Base-by-base conservation (phyloP, 2,329 filamentous ascomycete genomes). In the Fusarium verticillioides region DNA sequence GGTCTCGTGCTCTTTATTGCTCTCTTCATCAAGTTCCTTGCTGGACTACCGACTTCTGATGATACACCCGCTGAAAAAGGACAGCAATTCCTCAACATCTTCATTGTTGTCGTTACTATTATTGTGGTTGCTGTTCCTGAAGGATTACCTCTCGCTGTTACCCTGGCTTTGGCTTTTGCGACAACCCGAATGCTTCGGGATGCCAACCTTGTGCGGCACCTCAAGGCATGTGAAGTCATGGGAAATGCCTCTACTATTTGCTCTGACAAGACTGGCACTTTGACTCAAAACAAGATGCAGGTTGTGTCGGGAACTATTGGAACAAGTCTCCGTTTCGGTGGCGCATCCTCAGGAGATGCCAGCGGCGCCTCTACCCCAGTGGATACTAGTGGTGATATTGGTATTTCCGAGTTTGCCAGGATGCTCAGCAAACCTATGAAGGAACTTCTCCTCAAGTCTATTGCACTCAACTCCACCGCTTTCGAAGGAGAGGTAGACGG, bases 11-110 rank as follows among this genome's bases (percentile, higher is more conserved):
- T 97, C 52, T 97, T 98, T 83, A 87, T 96, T 52, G 92, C 97
- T 50, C 87, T 97, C 19, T 90, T 97, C 78, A 95, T 97, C 83
- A 89, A 94, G 77, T 98, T 97, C 79, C 85, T 96, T 15, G 94
- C 91, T 53, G 84, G 89, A 18, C 87, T 97, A 7, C 85, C 86
- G 81, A 72, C 71, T 23, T 85, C 89, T 65, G 72, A 78, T 7
- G 83, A 83, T 4, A 87, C 87, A 0, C 87, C 94, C 7, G 91
- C 93, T 6, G 81, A 90, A 60, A 97, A 97, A 83, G 95, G 93
- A 13, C 93, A 96, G 78, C 87, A 89, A 59, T 94, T 94, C 77
- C 86, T 94, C 74, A 88, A 92, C 67, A 94, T 94, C 67, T 90
- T 95, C 76, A 94, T 95, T 72, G 90, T 93, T 49, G 92, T 94